Base-by-base conservation (phyloP, 2,329 filamentous ascomycete species). In the Xylariaceae sp. region DNA sequence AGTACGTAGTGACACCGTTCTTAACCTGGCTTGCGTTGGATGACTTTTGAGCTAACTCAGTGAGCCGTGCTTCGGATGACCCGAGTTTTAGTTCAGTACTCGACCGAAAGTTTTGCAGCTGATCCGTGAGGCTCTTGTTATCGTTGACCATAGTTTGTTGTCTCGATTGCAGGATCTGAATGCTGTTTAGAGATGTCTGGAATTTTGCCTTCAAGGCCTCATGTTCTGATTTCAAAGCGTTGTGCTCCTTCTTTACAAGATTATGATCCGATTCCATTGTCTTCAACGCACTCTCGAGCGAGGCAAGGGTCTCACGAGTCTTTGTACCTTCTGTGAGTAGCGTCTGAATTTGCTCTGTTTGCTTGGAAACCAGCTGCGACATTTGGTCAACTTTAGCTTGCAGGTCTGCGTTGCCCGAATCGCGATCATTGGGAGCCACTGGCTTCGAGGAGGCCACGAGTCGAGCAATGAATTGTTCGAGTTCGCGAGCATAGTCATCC, bases 331-430 rank as follows among this genome's bases (percentile, higher is more conserved):
- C 60, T 6, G 53, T 53, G 13, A 63, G 54, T 10, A 62, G 56
- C 4, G 15, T 34, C 37, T 61, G 56, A 9, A 65, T 65, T 41
- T 68, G 64, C 11, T 63, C 56, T 37, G 57, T 55, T 53, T 66
- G 65, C 23, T 59, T 57, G 5, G 35, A 55, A 48, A 48, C 34
- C 8, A 61, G 53, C 34, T 64, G 60, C 49, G 65, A 55, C 34
- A 68, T 55, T 7, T 63, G 51, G 3, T 64, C 61, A 39, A 70
- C 60, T 55, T 65, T 67, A 10, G 49, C 53, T 57, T 70, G 67
- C 7, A 72, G 52, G 1, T 61, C 54, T 44, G 58, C 50, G 10
- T 67, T 55, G 2, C 61, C 52, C 17, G 55, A 57, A 49, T 61
- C 62, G 10, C 68, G 57, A 6, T 47, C 17, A 18, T 45, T 59